These are phyloP conservation scores for Komagataella kurtzmanii DNA, from an alignment of 805 yeast species.

Conservation along the genomic window DNA sequence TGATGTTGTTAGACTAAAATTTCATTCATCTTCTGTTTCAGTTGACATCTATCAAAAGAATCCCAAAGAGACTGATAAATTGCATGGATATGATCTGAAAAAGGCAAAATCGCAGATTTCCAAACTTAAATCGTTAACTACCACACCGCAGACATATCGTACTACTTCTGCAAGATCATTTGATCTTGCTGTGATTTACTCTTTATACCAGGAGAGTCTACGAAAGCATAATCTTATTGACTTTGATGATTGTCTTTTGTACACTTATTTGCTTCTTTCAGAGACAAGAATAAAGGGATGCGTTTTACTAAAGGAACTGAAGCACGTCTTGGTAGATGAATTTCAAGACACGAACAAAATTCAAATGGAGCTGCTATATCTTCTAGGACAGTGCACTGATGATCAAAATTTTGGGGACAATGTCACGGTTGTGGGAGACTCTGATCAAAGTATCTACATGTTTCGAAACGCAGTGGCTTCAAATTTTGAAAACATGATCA, in stretches of 20 bases:
- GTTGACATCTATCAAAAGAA: conserved; percentile 2
- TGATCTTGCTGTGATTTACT: conserved; percentile 24
- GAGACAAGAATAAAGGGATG: conserved; percentile 13
- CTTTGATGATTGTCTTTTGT: conserved; percentile 71
- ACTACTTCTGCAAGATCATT: neutral
- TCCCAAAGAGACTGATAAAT: conserved; percentile 2
- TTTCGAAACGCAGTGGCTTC: conserved; percentile 68
- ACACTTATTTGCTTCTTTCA: conserved; percentile 34
- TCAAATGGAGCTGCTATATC: conserved; percentile 57
- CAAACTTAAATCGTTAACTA: conserved; percentile 38
- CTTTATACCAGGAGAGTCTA: conserved; percentile 37
- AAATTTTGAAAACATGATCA: conserved; percentile 48
- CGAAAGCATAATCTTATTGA: conserved; percentile 36
- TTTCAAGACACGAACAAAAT: conserved; percentile 83
- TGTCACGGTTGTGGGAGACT: conserved; percentile 89
- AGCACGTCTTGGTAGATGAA: conserved; percentile 82
- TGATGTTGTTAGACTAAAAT: conserved; percentile 4
- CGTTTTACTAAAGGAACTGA: conserved; percentile 31
- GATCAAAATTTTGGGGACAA: conserved; percentile 30
- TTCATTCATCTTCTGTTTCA: conserved; percentile 2
- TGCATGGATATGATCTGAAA: conserved; percentile 24
- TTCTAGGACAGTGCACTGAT: conserved; percentile 21
- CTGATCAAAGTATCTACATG: conserved; percentile 89
- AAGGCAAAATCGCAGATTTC: conserved; percentile 34
- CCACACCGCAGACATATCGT: conserved; percentile 22